Conservation (phyloP, 2,329 filamentous ascomycete species). For the Gnomoniopsis smithogilvyi region DNA sequence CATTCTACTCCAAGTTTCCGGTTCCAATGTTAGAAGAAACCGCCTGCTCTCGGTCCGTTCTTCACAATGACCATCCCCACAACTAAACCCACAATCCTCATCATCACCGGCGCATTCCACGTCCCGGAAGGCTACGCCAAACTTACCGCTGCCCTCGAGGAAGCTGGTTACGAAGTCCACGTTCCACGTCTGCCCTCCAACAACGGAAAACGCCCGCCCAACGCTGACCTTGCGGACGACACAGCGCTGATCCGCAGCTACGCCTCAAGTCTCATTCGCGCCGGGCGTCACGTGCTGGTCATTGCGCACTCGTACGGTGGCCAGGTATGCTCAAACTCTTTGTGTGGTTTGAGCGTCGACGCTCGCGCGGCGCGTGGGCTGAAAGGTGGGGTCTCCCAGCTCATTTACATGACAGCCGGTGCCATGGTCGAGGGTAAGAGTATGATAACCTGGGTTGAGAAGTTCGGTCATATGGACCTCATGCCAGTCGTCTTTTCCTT, state of each 20-base stretch:
- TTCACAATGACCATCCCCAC: too few species aligned
- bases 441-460: background rate
- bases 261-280: background rate
- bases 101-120: constrained; percentile 1
- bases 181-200: background rate
- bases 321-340: background rate
- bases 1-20: too few species aligned
- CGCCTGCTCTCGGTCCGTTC: too few species aligned
- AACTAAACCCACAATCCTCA: background rate
- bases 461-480: background rate
- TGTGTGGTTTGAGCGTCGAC: background rate
- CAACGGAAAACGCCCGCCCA: background rate
- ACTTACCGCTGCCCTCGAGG: background rate
- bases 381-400: background rate
- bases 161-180: background rate
- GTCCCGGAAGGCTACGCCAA: background rate
- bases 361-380: background rate
- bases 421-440: background rate
- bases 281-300: background rate
- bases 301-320: constrained; percentile 2
- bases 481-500: background rate
- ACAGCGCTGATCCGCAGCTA: background rate
- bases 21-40: too few species aligned
- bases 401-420: background rate
- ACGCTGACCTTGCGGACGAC: background rate